Conservation (phyloP, 1,284 basidiomycete species). For the Irpex sp. region DNA sequence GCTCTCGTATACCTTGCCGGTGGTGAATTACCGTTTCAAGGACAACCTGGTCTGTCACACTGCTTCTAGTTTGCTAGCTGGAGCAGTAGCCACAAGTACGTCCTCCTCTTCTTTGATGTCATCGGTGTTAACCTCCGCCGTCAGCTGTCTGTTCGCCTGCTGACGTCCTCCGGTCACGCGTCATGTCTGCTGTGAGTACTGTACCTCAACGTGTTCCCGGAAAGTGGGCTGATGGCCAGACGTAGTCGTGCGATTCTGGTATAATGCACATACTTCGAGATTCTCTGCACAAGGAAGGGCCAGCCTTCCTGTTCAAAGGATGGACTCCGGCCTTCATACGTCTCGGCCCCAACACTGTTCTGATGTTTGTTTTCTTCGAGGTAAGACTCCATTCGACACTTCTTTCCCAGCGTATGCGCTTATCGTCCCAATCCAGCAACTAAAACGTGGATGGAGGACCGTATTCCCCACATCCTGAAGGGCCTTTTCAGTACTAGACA, state of each 20-base stretch:
- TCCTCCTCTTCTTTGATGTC: conserved; percentile 11
- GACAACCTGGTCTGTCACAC: conserved; percentile 67
- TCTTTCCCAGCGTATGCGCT: background rate
- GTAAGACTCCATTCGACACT: conserved; percentile 28
- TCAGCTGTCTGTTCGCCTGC: conserved; percentile 83
- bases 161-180: conserved; percentile 77
- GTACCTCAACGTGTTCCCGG: background rate
- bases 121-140: conserved; percentile 12
- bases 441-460: conserved; percentile 53
- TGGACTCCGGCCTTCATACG: conserved; percentile 86
- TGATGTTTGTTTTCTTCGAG: conserved; percentile 86
- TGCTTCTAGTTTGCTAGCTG: conserved; percentile 62
- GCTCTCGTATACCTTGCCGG: conserved; percentile 47
- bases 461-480: conserved; percentile 14
- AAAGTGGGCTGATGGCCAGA: background rate
- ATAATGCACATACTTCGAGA: conserved; percentile 44
- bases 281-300: conserved; percentile 70
- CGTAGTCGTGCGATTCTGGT: conserved; percentile 36
- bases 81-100: conserved; percentile 83
- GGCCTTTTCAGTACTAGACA: background rate
- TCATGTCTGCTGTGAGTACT: conserved; percentile 64
- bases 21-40: conserved; percentile 61
- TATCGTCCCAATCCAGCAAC: conserved; percentile 43
- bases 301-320: conserved; percentile 82
- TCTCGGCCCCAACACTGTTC: conserved; percentile 75